These are phyloP conservation scores for Luffa aegyptiaca DNA, from an alignment of 306 rosid genomes.

Conservation along the genomic window DNA sequence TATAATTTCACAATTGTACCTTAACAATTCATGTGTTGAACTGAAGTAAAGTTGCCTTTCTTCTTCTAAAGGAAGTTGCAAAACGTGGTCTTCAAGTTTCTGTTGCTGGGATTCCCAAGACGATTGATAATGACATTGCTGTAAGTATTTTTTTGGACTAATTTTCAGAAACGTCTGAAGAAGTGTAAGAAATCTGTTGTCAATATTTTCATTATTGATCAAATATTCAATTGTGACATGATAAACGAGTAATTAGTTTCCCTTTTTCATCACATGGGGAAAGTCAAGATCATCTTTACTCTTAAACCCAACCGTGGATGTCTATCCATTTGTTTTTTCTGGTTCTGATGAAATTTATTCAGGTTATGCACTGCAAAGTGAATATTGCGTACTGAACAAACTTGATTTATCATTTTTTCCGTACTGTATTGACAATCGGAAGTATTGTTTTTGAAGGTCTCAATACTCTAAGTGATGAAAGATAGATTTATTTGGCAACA, in stretches of 20 bases:
- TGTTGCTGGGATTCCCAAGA: conserved; percentile 93
- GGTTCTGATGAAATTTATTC: background rate
- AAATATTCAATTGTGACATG: background rate
- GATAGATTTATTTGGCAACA: background rate
- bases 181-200: background rate
- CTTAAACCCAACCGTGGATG: background rate
- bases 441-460: background rate
- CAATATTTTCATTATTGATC: background rate
- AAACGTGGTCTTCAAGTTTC: conserved; percentile 85
- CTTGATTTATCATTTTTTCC: background rate
- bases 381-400: background rate
- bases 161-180: background rate
- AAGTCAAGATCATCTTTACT: background rate
- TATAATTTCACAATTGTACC: conserved; percentile 9
- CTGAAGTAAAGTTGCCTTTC: conserved; percentile 21
- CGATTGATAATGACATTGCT: conserved; percentile 91
- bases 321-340: background rate
- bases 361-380: background rate
- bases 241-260: background rate
- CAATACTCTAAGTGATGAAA: background rate
- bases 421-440: background rate
- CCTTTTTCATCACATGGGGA: background rate
- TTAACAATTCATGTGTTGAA: conserved; percentile 14
- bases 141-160: conserved; percentile 43
- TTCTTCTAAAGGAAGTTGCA: conserved; percentile 74